A percentile compares a stretch with the other conserved stretches of the same genome.
phyloP scores from a whole-genome alignment of 768 basidiomycete species.

The Lactifluus rugatus region DNA sequence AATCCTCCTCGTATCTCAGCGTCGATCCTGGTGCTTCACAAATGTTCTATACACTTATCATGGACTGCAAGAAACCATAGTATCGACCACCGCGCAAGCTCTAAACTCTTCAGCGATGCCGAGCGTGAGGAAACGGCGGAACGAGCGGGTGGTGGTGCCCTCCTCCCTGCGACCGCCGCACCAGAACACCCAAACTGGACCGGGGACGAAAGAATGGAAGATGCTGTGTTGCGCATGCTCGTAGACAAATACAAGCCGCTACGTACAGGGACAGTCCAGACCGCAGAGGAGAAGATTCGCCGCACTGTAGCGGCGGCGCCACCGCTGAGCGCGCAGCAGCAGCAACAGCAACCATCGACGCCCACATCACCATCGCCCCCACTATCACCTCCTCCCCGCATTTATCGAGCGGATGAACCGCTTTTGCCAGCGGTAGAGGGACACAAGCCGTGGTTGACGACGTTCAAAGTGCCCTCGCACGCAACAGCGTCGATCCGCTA shows the following conservation, averaged over 20 bases:
- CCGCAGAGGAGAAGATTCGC: slow-evolving; percentile 60
- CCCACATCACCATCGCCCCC: slow-evolving; percentile 4
- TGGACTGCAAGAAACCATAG: not conserved
- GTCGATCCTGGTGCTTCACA: not conserved
- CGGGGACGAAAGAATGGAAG: slow-evolving; percentile 61
- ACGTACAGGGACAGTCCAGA: slow-evolving; percentile 45
- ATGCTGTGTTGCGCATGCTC: slow-evolving; percentile 74
- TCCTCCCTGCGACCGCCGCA: slow-evolving; percentile 30
- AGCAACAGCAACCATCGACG: slow-evolving; percentile 5
- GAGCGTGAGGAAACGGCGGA: slow-evolving; percentile 39
- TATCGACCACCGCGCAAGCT: slow-evolving; percentile 33
- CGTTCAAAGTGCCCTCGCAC: slow-evolving; percentile 52
- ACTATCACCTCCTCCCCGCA: slow-evolving; percentile 3
- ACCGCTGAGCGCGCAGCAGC: slow-evolving; percentile 24
- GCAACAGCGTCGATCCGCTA: slow-evolving; percentile 42
- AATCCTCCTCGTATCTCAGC: not conserved
- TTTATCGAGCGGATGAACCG: slow-evolving; percentile 32
- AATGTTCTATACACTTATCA: not conserved
- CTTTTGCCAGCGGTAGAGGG: slow-evolving; percentile 45
- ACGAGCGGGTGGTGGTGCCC: slow-evolving; percentile 18
- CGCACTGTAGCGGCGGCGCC: slow-evolving; percentile 40
- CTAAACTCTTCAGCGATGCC: slow-evolving; percentile 61
- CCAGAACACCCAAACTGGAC: slow-evolving; percentile 58
- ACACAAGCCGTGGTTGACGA: slow-evolving; percentile 63
- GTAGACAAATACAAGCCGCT: slow-evolving; percentile 82